Conservation (phyloP, 1,139 yeast genomes). For the Blastobotrys petasosporus region DNA sequence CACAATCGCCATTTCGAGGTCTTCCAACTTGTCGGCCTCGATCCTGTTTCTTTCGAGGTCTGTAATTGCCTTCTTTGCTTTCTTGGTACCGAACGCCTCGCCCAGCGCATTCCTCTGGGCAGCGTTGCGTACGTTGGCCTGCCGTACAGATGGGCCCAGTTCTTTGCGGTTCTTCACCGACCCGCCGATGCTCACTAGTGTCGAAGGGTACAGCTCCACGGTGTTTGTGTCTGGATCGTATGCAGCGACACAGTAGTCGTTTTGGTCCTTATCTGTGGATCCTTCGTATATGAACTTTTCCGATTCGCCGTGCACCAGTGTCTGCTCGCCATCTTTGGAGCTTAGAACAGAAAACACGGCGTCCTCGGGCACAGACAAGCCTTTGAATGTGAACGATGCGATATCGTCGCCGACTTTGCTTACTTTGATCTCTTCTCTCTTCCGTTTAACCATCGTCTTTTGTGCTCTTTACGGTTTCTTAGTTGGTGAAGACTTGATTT, state of each 20-base stretch:
- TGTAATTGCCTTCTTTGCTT: constrained; percentile 84
- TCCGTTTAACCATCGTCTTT: constrained; percentile 10
- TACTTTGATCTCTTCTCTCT: constrained; percentile 11
- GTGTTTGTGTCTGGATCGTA: constrained; percentile 57
- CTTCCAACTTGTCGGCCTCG: constrained; percentile 74
- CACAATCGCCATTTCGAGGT: constrained; percentile 71
- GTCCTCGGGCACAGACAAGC: constrained; percentile 54
- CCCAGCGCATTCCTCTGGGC: constrained; percentile 79
- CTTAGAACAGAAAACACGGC: constrained; percentile 61
- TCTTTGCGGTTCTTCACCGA: constrained; percentile 30
- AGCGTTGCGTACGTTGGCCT: constrained; percentile 32
- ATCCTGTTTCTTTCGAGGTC: constrained; percentile 78
- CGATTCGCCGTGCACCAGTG: constrained; percentile 71
- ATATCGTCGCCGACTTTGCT: constrained; percentile 7
- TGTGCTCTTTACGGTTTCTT: background rate
- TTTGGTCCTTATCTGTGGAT: constrained; percentile 38
- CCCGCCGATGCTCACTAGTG: constrained; percentile 50
- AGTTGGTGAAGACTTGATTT: background rate
- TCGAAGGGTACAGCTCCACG: constrained; percentile 58
- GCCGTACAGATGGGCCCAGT: constrained; percentile 56
- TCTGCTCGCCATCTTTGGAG: constrained; percentile 41
- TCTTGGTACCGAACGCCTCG: constrained; percentile 94
- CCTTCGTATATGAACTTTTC: constrained; percentile 72
- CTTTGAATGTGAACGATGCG: constrained; percentile 58
- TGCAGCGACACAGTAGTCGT: constrained; percentile 54